Evolutionary conservation across 805 yeast genomes (phyloP).

Genomic region (Allodekkera sacchari): DNA sequence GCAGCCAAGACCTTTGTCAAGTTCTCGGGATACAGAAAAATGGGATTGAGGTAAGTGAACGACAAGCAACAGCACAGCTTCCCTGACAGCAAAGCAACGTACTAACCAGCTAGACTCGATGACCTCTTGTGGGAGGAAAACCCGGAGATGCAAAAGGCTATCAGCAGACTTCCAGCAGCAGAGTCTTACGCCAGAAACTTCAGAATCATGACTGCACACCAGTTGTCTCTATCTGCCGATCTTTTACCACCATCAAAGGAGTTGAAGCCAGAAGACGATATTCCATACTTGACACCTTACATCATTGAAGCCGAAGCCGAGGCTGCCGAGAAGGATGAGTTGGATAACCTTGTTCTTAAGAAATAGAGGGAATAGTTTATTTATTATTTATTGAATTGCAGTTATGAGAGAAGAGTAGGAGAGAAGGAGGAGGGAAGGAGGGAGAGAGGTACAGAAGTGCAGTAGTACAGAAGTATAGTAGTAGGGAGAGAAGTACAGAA

Average conservation of each 20-base stretch:
- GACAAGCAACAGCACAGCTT: constrained; percentile 10
- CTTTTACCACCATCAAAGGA: constrained; percentile 76
- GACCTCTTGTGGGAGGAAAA: constrained; percentile 85
- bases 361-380: neutral
- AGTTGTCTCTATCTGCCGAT: constrained; percentile 75
- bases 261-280: constrained; percentile 71
- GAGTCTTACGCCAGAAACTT: constrained; percentile 86
- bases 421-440: no score
- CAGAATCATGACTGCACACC: constrained; percentile 90
- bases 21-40: constrained; percentile 85
- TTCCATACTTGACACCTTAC: constrained; percentile 78
- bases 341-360: constrained; percentile 59
- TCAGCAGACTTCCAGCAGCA: constrained; percentile 75
- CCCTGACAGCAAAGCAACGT: constrained; percentile 5
- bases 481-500: no score
- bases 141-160: constrained; percentile 78
- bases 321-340: constrained; percentile 75
- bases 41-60: constrained; percentile 60
- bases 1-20: constrained; percentile 65
- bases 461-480: no score
- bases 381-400: no score
- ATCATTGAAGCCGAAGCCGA: constrained; percentile 92
- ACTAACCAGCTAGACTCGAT: constrained; percentile 47
- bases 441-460: no score
- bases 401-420: no score